Evolutionary conservation across 345 rosid genomes (phyloP).

Genomic region (Camelina laxa): DNA sequence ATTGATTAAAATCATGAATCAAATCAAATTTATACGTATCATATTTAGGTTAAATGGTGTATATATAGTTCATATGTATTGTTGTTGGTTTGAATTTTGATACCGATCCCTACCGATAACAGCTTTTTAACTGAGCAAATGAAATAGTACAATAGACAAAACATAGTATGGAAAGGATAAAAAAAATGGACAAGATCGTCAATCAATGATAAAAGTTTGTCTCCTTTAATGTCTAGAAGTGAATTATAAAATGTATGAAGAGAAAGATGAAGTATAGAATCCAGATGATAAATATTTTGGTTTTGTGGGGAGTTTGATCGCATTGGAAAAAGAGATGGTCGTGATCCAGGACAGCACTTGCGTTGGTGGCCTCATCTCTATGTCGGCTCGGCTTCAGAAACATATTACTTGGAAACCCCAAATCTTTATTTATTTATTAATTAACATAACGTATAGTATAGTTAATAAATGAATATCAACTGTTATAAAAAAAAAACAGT

Average conservation of each 20-base stretch:
- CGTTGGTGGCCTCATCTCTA: slow-evolving; percentile 74
- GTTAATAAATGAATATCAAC: slow-evolving; percentile 1
- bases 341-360: slow-evolving; percentile 64
- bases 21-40: neutral
- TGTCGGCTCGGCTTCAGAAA: slow-evolving; percentile 71
- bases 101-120: neutral
- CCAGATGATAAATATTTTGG: slow-evolving; percentile 33
- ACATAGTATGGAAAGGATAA: slow-evolving; percentile 38
- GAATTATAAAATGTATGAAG: slow-evolving; percentile 27
- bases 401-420: slow-evolving; percentile 45
- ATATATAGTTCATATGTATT: slow-evolving; percentile 3
- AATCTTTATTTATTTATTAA: slow-evolving; percentile 17
- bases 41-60: slow-evolving; percentile 9
- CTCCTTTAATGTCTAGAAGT: slow-evolving; percentile 39
- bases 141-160: slow-evolving; percentile 34
- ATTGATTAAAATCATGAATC: neutral
- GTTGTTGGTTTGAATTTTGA: slow-evolving; percentile 9
- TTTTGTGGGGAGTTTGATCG: slow-evolving; percentile 41
- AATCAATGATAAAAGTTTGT: slow-evolving; percentile 59
- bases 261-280: slow-evolving; percentile 34
- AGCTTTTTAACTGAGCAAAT: slow-evolving; percentile 8
- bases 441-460: slow-evolving; percentile 13
- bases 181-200: slow-evolving; percentile 50
- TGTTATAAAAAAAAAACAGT: neutral
- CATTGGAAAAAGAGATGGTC: slow-evolving; percentile 61